A percentile compares a stretch with the other conserved stretches of the same genome.
Evolutionary conservation across 169 alveolate species (phyloP).

Genomic region (Cryptosporidium parvum): DNA sequence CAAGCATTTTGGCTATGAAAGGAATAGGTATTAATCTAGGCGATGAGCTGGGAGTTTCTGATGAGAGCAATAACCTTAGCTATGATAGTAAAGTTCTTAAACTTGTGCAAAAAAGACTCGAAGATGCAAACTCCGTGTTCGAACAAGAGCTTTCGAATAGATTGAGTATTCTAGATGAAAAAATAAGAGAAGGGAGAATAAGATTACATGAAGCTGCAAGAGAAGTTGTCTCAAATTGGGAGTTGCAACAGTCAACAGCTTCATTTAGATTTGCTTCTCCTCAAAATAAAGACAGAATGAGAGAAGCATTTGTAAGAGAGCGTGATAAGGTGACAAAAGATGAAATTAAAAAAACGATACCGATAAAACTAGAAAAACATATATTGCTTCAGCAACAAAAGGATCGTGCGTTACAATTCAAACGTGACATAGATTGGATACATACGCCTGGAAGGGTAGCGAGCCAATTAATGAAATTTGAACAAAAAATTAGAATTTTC

Average conservation of each 20-base stretch:
- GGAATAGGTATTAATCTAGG: conserved; percentile 29
- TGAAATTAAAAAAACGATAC: conserved; percentile 61
- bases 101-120: conserved; percentile 58
- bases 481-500: conserved; percentile 58
- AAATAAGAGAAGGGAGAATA: conserved; percentile 61
- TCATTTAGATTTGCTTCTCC: conserved; percentile 75
- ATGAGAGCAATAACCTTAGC: conserved; percentile 6
- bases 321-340: conserved; percentile 53
- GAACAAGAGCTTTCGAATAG: conserved; percentile 69
- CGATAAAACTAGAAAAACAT: conserved; percentile 53
- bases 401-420: conserved; percentile 64
- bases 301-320: conserved; percentile 61
- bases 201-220: conserved; percentile 72
- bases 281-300: conserved; percentile 74
- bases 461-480: conserved; percentile 60
- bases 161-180: conserved; percentile 44
- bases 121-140: conserved; percentile 59
- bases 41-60: not conserved
- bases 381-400: conserved; percentile 69
- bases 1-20: conserved; percentile 10
- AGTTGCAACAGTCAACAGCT: conserved; percentile 67
- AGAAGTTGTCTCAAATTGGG: conserved; percentile 72
- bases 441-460: conserved; percentile 66
- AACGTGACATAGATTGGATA: conserved; percentile 71
- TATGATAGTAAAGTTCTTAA: conserved; percentile 62